Percentiles rank a stretch among this genome's conserved stretches.
These are phyloP conservation scores for Boletus edulis DNA, from an alignment of 768 basidiomycete species.

Conservation along the genomic window DNA sequence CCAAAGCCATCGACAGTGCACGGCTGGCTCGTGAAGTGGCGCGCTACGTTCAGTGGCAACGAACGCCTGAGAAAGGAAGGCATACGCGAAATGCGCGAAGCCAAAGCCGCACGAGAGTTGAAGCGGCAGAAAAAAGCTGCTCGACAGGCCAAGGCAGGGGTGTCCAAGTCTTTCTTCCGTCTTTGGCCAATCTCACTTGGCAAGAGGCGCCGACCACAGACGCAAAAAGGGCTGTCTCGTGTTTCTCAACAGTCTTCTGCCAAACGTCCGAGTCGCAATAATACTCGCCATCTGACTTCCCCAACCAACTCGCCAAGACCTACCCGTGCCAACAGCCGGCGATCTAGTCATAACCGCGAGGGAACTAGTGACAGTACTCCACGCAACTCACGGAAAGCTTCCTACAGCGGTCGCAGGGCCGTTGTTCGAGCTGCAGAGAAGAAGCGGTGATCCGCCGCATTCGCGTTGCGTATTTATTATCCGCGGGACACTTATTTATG, in stretches of 20 bases:
- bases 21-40: constrained; percentile 78
- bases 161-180: constrained; percentile 15
- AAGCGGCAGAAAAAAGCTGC: constrained; percentile 27
- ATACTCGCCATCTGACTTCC: constrained; percentile 11
- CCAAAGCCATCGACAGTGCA: constrained; percentile 61
- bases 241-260: constrained; percentile 8
- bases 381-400: constrained; percentile 20
- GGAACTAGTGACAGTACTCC: constrained; percentile 1
- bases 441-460: constrained; percentile 3
- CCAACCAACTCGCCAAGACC: constrained; percentile 17
- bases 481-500: constrained; percentile 20
- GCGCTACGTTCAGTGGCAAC: constrained; percentile 66
- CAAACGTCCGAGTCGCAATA: constrained; percentile 6
- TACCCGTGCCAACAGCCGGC: constrained; percentile 14
- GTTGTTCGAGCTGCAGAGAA: constrained; percentile 3
- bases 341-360: constrained; percentile 17
- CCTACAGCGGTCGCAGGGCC: constrained; percentile 11
- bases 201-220: constrained; percentile 13
- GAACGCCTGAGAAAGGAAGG: constrained; percentile 63
- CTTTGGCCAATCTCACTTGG: constrained; percentile 29
- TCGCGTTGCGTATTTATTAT: constrained; percentile 16
- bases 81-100: constrained; percentile 68
- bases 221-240: constrained; percentile 4
- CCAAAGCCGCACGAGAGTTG: constrained; percentile 35
- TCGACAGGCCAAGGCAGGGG: constrained; percentile 15